Base-by-base conservation (phyloP, 805 yeast species). In the Hermanozyma aechmeae region DNA sequence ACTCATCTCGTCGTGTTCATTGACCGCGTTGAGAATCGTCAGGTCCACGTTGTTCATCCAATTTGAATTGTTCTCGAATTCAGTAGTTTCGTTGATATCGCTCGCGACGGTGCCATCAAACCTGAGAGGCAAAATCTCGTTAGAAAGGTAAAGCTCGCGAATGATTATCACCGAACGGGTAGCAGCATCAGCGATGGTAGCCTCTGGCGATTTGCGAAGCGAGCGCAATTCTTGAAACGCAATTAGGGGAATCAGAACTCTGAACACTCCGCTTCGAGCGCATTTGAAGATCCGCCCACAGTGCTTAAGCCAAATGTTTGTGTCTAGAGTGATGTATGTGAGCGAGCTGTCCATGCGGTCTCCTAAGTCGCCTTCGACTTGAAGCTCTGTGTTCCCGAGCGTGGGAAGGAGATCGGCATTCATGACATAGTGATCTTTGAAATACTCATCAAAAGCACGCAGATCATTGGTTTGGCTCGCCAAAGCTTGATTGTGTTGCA, bases 261-360 rank as follows among this genome's bases (percentile, higher is more conserved):
- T 72, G 35, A 81, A 64, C 3, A 79, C 68, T 10, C 64, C 66
- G 39, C 71, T 70, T 18, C 77, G 63, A 9, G 79, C 68, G 41
- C 83, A 73, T 48, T 81, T 81, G 55, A 67, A 81, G 13, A 81
- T 61, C 36, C 79, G 66, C 2, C 89, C 93, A 49, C 86, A 79
- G 45, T 79, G 87, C 43, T 80, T 78, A 38, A 81, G 56, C 87
- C 89, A 81, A 33, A 79, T 73, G 39, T 82, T 80, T 2, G 92
- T 80, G 51, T 81, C 93, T 32, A 81, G 58, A 1, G 83, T 71
- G 31, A 79, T 64, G 42, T 64, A 65, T 0, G 83, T 75, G 14
- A 71, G 45, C 12, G 65, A 48, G 9, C 71, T 65, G 47, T 76
- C 81, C 65, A 76, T 73, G 24, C 64, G 53, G 26, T 67, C 69